Conservation (phyloP, 345 rosid genomes). For the Populus alba region DNA sequence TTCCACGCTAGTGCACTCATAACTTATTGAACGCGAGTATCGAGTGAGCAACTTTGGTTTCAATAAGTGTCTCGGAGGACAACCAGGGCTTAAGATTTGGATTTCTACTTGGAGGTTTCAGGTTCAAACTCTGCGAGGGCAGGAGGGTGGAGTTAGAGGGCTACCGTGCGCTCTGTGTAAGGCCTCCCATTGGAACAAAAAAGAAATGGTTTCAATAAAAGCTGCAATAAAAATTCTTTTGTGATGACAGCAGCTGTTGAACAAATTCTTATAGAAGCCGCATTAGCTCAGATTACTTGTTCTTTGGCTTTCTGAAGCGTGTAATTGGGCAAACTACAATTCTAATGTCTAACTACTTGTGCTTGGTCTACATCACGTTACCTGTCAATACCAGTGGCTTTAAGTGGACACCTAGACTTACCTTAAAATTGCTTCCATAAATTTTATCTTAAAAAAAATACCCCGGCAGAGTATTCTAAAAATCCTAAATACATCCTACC, state of each 20-base stretch:
- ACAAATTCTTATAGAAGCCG: not conserved
- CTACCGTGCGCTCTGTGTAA: no score
- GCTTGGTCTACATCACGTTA: not conserved
- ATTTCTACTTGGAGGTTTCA: no score
- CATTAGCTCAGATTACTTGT: not conserved
- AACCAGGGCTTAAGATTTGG: no score
- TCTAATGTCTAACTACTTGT: not conserved
- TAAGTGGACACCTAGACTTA: not conserved
- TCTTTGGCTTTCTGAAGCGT: not conserved
- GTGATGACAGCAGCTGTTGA: not conserved
- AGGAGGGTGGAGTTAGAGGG: not conserved
- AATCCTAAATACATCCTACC: not conserved
- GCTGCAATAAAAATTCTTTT: not conserved
- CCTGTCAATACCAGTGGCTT: not conserved
- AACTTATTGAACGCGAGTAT: not conserved
- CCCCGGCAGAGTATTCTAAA: not conserved
- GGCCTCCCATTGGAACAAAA: no score
- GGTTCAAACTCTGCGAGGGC: no score
- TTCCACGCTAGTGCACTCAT: slow-evolving; percentile 5
- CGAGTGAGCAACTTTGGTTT: slow-evolving; percentile 6
- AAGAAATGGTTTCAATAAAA: not conserved
- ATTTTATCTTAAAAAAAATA: no score
- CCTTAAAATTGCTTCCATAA: not conserved
- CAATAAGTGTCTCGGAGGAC: not conserved
- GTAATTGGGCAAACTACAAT: not conserved